Base-by-base conservation (phyloP, 192 early-diverging fungal species). In the Dissophora ornata region DNA sequence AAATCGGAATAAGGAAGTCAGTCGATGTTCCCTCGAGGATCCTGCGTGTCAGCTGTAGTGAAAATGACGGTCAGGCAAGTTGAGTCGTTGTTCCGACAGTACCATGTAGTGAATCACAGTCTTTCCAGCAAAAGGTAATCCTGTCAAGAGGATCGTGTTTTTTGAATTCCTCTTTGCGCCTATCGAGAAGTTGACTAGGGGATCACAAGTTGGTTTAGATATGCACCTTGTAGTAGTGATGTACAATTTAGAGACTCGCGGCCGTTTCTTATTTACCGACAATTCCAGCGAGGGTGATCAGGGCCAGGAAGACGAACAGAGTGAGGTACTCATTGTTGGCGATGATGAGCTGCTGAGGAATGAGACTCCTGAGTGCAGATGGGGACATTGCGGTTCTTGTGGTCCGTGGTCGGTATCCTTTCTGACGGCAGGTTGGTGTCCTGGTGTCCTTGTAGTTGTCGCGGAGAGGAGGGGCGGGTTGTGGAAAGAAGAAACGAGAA, bases 121-220 rank as follows among this genome's bases (percentile, higher is more conserved):
- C 59, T 77, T 77, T 52, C 73, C 73, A 32, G 73, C 64, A 33
- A 62, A 77, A 3, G 73, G 73, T 36, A 77, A 57, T 57, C 73
- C 73, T 57, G 73, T 77, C 33, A 77, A 54, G 41, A 77, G 65
- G 8, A 77, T 65, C 0, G 65, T 62, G 53, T 77, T 77, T 49
- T 77, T 77, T n/a, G 63, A 62, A 41, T 56, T 67, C 45, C 34
- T 58, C 59, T 77, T 77, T 25, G 57, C 12, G 28, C 63, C 59
- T 11, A 77, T 42, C 19, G 44, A 52, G 21, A 57, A 58, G 62
- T 34, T 71, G 61, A 40, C 69, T 71, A 57, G 13, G 18, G 48
- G 44, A 48, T 29, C 2, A 41, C 3, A 7, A 9, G n/a, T 13
- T 46, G 3, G 26, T 30, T 29, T 4, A 32, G 44, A 24, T n/a